These are phyloP conservation scores for Neocucurbitaria cava DNA, from an alignment of 2,329 filamentous ascomycete species.

Conservation along the genomic window DNA sequence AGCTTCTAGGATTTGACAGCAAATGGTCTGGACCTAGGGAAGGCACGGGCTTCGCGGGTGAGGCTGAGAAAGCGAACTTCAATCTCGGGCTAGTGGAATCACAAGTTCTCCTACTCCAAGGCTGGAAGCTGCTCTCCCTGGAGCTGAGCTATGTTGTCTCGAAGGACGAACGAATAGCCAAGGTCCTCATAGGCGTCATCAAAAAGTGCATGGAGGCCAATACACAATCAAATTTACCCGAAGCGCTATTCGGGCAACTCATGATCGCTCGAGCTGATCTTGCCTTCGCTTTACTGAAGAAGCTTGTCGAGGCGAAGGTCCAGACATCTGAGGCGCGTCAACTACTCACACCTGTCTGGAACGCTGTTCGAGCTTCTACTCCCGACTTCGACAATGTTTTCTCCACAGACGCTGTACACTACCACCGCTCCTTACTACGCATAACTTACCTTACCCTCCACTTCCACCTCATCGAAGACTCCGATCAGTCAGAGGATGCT, in stretches of 20 bases:
- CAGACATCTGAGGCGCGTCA: slow-evolving; percentile 59
- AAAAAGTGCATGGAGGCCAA: slow-evolving; percentile 82
- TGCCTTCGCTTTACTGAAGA: slow-evolving; percentile 81
- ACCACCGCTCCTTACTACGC: slow-evolving; percentile 84
- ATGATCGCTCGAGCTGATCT: slow-evolving; percentile 80
- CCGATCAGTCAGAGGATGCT: slow-evolving; percentile 30
- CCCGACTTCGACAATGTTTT: slow-evolving; percentile 67
- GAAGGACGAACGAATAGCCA: slow-evolving; percentile 64
- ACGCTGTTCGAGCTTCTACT: slow-evolving; percentile 61
- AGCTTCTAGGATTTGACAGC: slow-evolving; percentile 77
- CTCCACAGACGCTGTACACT: slow-evolving; percentile 64
- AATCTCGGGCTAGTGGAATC: slow-evolving; percentile 93
- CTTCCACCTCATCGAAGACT: slow-evolving; percentile 59
- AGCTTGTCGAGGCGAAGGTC: slow-evolving; percentile 68
- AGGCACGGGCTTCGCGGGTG: slow-evolving; percentile 76
- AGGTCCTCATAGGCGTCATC: slow-evolving; percentile 75
- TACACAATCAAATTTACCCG: slow-evolving; percentile 72
- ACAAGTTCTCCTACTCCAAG: slow-evolving; percentile 83
- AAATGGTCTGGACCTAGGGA: slow-evolving; percentile 69
- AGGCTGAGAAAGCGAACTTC: slow-evolving; percentile 85
- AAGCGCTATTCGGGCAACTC: slow-evolving; percentile 81
- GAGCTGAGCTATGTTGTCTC: slow-evolving; percentile 75
- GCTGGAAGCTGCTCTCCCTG: slow-evolving; percentile 86
- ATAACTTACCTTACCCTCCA: slow-evolving; percentile 84
- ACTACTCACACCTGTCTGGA: slow-evolving; percentile 67